Percentiles rank a stretch among this genome's conserved stretches.
These are phyloP conservation scores for Debaryomycetaceae sp. DNA, from an alignment of 1,139 yeast genomes.

Conservation along the genomic window DNA sequence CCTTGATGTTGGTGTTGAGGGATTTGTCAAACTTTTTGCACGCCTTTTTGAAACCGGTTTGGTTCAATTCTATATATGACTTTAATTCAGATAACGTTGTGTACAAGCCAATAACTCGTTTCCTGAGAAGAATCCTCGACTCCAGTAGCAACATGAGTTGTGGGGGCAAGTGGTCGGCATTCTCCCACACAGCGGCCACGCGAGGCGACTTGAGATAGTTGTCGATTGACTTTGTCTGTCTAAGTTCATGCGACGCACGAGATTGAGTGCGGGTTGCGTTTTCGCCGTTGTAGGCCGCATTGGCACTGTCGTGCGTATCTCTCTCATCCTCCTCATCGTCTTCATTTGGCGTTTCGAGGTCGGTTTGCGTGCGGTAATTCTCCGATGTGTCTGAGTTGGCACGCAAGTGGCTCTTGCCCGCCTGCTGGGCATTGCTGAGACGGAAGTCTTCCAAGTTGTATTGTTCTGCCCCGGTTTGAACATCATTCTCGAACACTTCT, in stretches of 20 bases:
- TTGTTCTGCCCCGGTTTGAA: slow-evolving; percentile 11
- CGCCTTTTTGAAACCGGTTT: slow-evolving; percentile 65
- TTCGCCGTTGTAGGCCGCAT: slow-evolving; percentile 7
- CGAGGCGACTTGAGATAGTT: slow-evolving; percentile 37
- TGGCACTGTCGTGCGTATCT: slow-evolving; percentile 7
- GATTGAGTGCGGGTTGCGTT: slow-evolving; percentile 9
- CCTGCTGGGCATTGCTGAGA: slow-evolving; percentile 2
- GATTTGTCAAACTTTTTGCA: slow-evolving; percentile 69
- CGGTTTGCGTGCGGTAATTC: slow-evolving; percentile 20
- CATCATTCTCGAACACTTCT: slow-evolving; percentile 39
- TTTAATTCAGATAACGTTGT: slow-evolving; percentile 62
- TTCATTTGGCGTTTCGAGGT: slow-evolving; percentile 28
- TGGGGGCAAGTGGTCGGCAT: slow-evolving; percentile 31
- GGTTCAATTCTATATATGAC: slow-evolving; percentile 62
- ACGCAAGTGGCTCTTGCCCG: slow-evolving; percentile 10
- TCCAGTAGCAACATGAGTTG: slow-evolving; percentile 39
- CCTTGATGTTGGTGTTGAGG: slow-evolving; percentile 39
- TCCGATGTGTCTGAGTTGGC: slow-evolving; percentile 19
- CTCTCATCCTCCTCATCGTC: slow-evolving; percentile 23
- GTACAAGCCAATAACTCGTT: slow-evolving; percentile 51
- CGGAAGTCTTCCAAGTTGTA: slow-evolving; percentile 8
- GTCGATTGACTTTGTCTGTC: slow-evolving; percentile 32
- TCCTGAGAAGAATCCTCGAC: slow-evolving; percentile 49
- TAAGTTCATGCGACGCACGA: slow-evolving; percentile 11
- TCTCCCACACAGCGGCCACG: slow-evolving; percentile 33